Evolutionary conservation across 441 rosid genomes (phyloP).

Genomic region (Adansonia madagascariensis): DNA sequence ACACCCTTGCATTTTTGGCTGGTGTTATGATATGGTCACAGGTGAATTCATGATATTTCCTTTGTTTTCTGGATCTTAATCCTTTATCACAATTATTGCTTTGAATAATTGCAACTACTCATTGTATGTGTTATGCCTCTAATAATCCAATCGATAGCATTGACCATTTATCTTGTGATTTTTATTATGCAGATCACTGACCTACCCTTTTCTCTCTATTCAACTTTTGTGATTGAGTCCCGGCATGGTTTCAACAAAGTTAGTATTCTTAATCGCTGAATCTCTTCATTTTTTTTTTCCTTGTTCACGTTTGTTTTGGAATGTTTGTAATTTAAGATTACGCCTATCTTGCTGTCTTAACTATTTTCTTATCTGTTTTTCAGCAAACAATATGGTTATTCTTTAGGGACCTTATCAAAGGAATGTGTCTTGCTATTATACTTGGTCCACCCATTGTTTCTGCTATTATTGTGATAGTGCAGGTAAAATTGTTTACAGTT

Average conservation of each 20-base stretch:
- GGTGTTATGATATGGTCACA: conserved; percentile 95
- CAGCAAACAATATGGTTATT: conserved; percentile 98
- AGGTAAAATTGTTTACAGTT: conserved; percentile 50
- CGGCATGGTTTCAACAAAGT: conserved; percentile 99
- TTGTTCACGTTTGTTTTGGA: conserved; percentile 1
- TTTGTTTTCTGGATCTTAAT: background rate
- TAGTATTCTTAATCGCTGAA: conserved; percentile 29
- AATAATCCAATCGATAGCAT: background rate
- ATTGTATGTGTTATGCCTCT: background rate
- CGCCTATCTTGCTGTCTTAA: conserved; percentile 15
- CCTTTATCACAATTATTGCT: background rate
- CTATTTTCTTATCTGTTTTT: conserved; percentile 26
- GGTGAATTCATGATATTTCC: conserved; percentile 46
- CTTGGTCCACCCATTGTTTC: conserved; percentile 92
- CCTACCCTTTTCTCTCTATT: conserved; percentile 90
- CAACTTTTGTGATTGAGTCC: conserved; percentile 92
- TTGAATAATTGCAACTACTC: background rate
- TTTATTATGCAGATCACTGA: conserved; percentile 78
- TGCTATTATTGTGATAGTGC: conserved; percentile 78
- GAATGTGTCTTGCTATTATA: conserved; percentile 66
- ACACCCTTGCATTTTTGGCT: conserved; percentile 92
- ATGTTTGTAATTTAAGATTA: background rate
- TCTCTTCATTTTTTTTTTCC: background rate
- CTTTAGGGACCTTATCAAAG: conserved; percentile 86
- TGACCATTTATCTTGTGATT: conserved; percentile 29